phyloP scores from a whole-genome alignment of 1,139 yeast genomes.

The Hansenula lynferdii region DNA sequence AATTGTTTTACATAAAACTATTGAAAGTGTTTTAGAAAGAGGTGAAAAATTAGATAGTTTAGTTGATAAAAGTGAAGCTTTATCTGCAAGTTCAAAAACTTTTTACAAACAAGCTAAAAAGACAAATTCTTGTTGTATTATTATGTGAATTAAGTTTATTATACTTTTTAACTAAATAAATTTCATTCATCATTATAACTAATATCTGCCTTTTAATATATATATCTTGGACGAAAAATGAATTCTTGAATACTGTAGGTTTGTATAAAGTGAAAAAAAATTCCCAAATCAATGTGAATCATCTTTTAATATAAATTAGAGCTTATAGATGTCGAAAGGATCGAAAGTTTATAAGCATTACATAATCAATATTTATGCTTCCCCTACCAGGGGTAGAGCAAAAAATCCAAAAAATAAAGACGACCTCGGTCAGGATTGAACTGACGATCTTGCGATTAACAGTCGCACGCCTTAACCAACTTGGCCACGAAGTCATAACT shows the following conservation, averaged over 20 bases:
- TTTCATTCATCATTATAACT: no score
- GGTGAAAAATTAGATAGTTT: conserved; percentile 94
- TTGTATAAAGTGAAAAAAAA: no score
- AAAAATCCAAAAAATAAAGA: conserved; percentile 18
- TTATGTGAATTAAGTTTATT: conserved; percentile 55
- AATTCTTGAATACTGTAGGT: no score
- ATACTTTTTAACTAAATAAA: no score
- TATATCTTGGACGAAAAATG: no score
- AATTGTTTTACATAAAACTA: conserved; percentile 92
- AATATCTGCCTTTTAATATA: no score
- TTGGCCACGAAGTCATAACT: conserved; percentile 47
- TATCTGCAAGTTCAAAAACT: conserved; percentile 84
- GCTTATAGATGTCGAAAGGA: no score
- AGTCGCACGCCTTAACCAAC: conserved; percentile 59
- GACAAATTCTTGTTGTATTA: conserved; percentile 92
- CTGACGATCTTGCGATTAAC: conserved; percentile 57
- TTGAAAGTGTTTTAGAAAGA: conserved; percentile 89
- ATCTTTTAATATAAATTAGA: no score
- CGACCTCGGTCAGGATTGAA: conserved; percentile 43
- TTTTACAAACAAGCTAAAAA: conserved; percentile 97
- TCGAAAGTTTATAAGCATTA: no score
- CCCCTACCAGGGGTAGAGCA: no score
- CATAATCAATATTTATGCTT: no score
- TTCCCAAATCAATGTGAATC: no score
- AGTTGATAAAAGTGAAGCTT: conserved; percentile 93